Conservation (phyloP, 495 filamentous ascomycete species). For the Penicillium paxilli region DNA sequence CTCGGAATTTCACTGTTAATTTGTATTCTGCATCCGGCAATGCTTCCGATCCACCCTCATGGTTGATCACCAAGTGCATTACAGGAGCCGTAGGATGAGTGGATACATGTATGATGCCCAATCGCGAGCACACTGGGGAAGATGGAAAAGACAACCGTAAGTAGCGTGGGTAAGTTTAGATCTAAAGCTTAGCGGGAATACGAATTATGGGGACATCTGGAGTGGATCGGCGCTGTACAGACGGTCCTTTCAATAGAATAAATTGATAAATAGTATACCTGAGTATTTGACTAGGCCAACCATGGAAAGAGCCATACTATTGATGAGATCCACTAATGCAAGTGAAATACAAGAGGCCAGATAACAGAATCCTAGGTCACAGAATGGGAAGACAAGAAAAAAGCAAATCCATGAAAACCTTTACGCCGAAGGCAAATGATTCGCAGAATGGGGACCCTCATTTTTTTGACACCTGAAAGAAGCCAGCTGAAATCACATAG, state of each 20-base stretch:
- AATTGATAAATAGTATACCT: constrained; percentile 12
- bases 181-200: constrained; percentile 3
- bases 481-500: not conserved
- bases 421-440: not conserved
- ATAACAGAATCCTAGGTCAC: not conserved
- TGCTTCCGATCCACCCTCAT: not conserved
- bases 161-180: not conserved
- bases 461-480: constrained; percentile 11
- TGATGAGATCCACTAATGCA: not conserved
- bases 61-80: not conserved
- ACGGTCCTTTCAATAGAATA: not conserved
- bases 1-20: not conserved
- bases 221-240: not conserved
- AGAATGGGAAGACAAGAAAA: constrained; percentile 1
- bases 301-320: not conserved
- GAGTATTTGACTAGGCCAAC: constrained; percentile 5
- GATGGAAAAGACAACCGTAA: not conserved
- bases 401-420: constrained; percentile 4
- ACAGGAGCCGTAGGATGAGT: too few relatives aligned
- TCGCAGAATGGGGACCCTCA: not conserved
- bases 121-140: not conserved
- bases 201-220: not conserved
- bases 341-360: not conserved
- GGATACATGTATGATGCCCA: not conserved
- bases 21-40: not conserved